Evolutionary conservation across 768 basidiomycete genomes (phyloP).

Genomic region (Mrakia frigida): DNA sequence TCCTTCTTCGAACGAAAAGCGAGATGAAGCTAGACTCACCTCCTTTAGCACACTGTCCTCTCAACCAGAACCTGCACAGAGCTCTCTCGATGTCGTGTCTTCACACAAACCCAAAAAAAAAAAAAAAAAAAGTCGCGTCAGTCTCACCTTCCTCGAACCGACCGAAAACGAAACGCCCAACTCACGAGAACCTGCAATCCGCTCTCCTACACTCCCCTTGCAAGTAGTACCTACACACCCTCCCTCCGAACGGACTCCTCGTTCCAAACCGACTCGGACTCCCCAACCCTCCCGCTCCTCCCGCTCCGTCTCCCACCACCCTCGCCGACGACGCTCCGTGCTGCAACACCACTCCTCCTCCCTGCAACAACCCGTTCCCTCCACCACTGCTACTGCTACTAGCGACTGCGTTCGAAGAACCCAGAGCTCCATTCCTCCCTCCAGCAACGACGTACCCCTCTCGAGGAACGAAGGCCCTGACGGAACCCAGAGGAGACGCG

Average conservation of each 20-base stretch:
- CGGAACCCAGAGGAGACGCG: slow-evolving; percentile 13
- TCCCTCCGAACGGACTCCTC: slow-evolving; percentile 41
- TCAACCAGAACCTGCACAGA: slow-evolving; percentile 92
- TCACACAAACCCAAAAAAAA: too few species aligned
- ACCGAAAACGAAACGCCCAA: slow-evolving; percentile 6
- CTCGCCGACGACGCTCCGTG: slow-evolving; percentile 38
- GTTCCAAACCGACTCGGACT: slow-evolving; percentile 47
- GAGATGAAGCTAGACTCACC: slow-evolving; percentile 55
- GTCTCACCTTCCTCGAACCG: slow-evolving; percentile 2
- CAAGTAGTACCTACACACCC: slow-evolving; percentile 90
- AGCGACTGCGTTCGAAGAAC: slow-evolving; percentile 30
- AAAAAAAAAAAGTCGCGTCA: slow-evolving; percentile 23
- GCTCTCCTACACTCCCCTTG: slow-evolving; percentile 92
- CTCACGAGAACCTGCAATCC: slow-evolving; percentile 95
- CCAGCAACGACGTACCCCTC: slow-evolving; percentile 39
- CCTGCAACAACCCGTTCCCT: slow-evolving; percentile 39
- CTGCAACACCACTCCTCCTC: slow-evolving; percentile 35
- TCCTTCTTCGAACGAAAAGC: slow-evolving; percentile 42
- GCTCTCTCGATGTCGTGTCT: slow-evolving; percentile 95
- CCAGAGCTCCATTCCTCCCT: slow-evolving; percentile 33
- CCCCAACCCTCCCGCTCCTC: slow-evolving; percentile 25
- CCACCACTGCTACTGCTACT: slow-evolving; percentile 39
- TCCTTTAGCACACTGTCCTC: slow-evolving; percentile 94
- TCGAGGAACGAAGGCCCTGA: slow-evolving; percentile 37
- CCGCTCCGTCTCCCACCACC: slow-evolving; percentile 28